Evolutionary conservation across 495 filamentous ascomycete genomes (phyloP), one percentile per base, ranked within the genome.

Genomic region (Xylaria grammica): DNA sequence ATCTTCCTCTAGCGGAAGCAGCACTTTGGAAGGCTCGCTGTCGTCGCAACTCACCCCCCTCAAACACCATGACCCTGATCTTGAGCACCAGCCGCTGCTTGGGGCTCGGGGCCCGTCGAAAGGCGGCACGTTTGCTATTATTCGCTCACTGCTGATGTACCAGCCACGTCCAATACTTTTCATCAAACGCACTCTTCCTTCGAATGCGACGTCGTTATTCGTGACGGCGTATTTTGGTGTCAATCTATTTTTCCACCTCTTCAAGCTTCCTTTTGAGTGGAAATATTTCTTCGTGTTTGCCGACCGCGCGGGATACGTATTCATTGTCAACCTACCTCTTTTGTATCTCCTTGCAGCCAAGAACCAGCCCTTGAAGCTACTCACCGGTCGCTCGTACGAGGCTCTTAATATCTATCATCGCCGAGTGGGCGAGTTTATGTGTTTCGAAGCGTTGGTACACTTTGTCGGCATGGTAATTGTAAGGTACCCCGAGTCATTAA

Each of bases 311-410:
- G 84, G 84, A 6, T 64, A 82, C 17, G 57, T 86, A 4, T 86
- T 86, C 67, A 72, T 84, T 51, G 82, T 82, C 62, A 88, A 89
- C 67, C 78, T 89, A 0, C 85, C 86, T 1, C 74, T 87, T 17
- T 74, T 89, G 7, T 88, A 89, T 72, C 75, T 89, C 24, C 77
- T 90, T 1, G 75, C 83, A 3, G 85, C 87, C 56, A 90, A 90
- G 69, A 89, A 86, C 65, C 85, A 86, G 51, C 87, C 86, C 0
- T 64, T 89, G 10, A 82, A 81, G 29, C 63, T 80, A 0, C 71
- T 89, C 15, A 89, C 87, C 0, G 86, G 87, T 11, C 81, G 80
- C 60, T 88, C 86, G 0, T 89, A 89, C 69, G 86, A 89, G 72
- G 79, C 81, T 6, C 78, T 89, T 45, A 90, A 89, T 65, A 84